Evolutionary conservation across 148 eudicot species (phyloP).

Genomic region (Rhododendron mucronatum): DNA sequence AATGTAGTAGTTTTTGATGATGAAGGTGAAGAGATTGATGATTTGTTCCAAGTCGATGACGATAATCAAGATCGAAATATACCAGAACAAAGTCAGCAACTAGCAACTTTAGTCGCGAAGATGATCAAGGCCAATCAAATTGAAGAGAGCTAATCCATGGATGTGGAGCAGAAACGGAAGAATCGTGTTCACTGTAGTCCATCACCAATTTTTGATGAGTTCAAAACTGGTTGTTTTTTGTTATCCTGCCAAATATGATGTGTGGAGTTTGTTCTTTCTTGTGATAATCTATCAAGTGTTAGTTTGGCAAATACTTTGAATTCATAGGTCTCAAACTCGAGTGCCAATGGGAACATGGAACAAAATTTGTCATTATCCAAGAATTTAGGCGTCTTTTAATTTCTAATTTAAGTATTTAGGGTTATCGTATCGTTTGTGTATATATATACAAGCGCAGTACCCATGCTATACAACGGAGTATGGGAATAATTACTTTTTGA

Average conservation of each 20-base stretch:
- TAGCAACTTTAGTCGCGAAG: not conserved
- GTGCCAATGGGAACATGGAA: not conserved
- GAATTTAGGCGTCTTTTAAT: not conserved
- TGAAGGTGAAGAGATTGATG: not conserved
- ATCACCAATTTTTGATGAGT: not conserved
- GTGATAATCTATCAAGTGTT: not conserved
- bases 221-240: not conserved
- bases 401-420: not conserved
- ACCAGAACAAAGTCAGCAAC: not conserved
- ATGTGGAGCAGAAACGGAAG: not conserved
- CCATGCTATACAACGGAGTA: not conserved
- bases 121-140: not conserved
- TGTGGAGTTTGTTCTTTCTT: not conserved
- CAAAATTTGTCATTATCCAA: not conserved
- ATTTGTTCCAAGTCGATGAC: not conserved
- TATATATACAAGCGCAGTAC: not conserved
- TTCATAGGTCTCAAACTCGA: not conserved
- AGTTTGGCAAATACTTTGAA: not conserved
- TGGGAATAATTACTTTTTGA: not conserved
- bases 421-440: not conserved
- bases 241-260: not conserved
- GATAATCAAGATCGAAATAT: not conserved
- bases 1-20: not conserved
- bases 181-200: not conserved
- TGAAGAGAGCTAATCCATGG: not conserved